A percentile compares a stretch with the other conserved stretches of the same genome.
phyloP scores from a whole-genome alignment of 352 stramenopile species.

The Pythium vanterpoolii region DNA sequence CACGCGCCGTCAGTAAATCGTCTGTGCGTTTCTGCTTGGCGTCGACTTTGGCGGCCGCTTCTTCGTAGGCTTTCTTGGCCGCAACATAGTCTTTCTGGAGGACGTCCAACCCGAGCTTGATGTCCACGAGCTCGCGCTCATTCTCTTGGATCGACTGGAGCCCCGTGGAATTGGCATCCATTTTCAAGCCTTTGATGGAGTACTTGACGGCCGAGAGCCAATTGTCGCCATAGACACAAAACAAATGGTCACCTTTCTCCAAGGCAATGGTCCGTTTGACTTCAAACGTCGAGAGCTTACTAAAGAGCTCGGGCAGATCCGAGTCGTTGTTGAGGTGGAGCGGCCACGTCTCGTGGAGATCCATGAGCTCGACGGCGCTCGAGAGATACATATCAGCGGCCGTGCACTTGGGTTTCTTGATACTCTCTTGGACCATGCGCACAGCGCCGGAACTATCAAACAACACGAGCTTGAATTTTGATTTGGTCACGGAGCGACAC shows the following conservation, averaged over 20 bases:
- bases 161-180: constrained; percentile 48
- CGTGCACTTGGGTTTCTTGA: constrained; percentile 77
- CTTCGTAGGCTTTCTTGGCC: constrained; percentile 80
- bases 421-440: constrained; percentile 81
- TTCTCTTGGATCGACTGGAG: constrained; percentile 67
- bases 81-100: constrained; percentile 79
- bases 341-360: constrained; percentile 80
- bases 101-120: constrained; percentile 73
- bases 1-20: constrained; percentile 60
- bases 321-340: constrained; percentile 52
- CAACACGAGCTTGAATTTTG: constrained; percentile 88
- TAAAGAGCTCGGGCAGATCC: constrained; percentile 81
- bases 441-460: constrained; percentile 79
- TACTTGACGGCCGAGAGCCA: constrained; percentile 88
- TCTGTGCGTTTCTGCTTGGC: constrained; percentile 71
- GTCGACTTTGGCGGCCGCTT: constrained; percentile 62
- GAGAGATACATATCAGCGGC: constrained; percentile 87
- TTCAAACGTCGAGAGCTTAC: constrained; percentile 80
- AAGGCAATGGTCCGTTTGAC: constrained; percentile 75
- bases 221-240: constrained; percentile 88
- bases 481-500: constrained; percentile 77
- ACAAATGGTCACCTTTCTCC: constrained; percentile 79
- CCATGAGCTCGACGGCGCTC: constrained; percentile 84
- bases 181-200: constrained; percentile 84
- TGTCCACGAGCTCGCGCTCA: constrained; percentile 68